Conservation (phyloP, 2,329 filamentous ascomycete genomes). For the Paecilomyces dactylethromorphus region DNA sequence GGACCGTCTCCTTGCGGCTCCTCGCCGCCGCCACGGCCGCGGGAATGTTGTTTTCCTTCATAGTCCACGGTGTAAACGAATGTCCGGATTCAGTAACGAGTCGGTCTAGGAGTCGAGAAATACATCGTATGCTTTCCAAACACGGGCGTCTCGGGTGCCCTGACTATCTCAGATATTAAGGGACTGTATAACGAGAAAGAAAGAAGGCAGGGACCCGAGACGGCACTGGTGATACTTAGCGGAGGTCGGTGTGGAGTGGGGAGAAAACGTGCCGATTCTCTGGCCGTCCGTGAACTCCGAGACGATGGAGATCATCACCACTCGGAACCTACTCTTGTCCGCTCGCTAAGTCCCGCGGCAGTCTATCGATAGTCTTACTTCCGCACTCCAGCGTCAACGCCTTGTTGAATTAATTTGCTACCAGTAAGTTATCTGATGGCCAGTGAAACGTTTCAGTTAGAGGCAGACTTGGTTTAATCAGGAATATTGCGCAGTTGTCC, state of each 20-base stretch:
- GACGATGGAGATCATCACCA: not conserved
- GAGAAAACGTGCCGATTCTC: not conserved
- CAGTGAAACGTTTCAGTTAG: not conserved
- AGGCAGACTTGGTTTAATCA: not conserved
- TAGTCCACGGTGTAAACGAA: slow-evolving; percentile 2
- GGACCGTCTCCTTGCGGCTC: slow-evolving; percentile 41
- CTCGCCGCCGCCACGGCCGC: slow-evolving; percentile 8
- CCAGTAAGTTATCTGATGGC: not conserved
- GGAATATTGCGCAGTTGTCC: not conserved
- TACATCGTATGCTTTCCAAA: not conserved
- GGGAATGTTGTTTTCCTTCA: slow-evolving; percentile 12
- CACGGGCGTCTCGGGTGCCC: not conserved
- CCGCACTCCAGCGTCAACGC: not conserved
- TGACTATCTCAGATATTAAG: not conserved
- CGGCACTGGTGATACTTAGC: not conserved
- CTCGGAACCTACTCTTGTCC: not conserved
- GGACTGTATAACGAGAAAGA: not conserved
- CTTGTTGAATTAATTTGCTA: not conserved
- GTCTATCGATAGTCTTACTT: not conserved
- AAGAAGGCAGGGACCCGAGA: not conserved
- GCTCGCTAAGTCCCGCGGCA: not conserved
- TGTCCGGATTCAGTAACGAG: not conserved
- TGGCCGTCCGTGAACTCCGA: not conserved
- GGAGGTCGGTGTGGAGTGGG: slow-evolving; percentile 1
- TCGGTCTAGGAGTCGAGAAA: not conserved